Evolutionary conservation across 371 early-diverging fungal genomes (phyloP).

Genomic region (Fennellomyces sp.): DNA sequence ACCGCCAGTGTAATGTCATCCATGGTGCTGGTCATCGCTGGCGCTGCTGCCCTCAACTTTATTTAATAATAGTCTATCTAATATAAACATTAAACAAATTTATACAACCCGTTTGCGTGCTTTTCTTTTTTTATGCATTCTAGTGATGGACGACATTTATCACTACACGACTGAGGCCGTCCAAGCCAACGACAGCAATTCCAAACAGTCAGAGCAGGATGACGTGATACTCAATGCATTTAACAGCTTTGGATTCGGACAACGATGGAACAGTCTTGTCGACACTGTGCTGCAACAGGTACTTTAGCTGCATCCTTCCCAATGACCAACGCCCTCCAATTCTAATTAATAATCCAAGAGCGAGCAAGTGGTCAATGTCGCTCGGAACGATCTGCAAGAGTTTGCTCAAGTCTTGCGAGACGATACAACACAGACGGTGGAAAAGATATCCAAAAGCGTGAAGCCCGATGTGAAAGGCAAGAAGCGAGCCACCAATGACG

Average conservation of each 20-base stretch:
- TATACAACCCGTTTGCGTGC: not conserved
- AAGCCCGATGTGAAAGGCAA: conserved; percentile 11
- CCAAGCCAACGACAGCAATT: conserved; percentile 17
- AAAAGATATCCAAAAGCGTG: conserved; percentile 14
- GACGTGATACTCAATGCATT: conserved; percentile 50
- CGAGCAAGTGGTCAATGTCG: conserved; percentile 50
- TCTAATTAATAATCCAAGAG: conserved; percentile 23
- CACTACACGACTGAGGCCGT: conserved; percentile 42
- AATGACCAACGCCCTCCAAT: not conserved
- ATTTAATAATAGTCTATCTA: not conserved
- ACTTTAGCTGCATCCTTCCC: not conserved
- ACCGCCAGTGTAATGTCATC: not conserved
- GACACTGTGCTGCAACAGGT: conserved; percentile 53
- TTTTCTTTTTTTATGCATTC: not conserved
- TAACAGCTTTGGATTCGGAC: conserved; percentile 45
- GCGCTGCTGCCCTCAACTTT: not conserved
- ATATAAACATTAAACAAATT: not conserved
- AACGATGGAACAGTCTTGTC: conserved; percentile 35
- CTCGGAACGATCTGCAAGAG: conserved; percentile 48
- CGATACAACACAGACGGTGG: conserved; percentile 31
- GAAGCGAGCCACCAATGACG: conserved; percentile 13
- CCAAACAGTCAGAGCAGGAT: conserved; percentile 16
- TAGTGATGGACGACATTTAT: conserved; percentile 37
- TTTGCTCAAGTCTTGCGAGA: conserved; percentile 46
- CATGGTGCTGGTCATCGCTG: not conserved